Evolutionary conservation across 805 yeast species (phyloP).

Genomic region (Candida mattraensis): DNA sequence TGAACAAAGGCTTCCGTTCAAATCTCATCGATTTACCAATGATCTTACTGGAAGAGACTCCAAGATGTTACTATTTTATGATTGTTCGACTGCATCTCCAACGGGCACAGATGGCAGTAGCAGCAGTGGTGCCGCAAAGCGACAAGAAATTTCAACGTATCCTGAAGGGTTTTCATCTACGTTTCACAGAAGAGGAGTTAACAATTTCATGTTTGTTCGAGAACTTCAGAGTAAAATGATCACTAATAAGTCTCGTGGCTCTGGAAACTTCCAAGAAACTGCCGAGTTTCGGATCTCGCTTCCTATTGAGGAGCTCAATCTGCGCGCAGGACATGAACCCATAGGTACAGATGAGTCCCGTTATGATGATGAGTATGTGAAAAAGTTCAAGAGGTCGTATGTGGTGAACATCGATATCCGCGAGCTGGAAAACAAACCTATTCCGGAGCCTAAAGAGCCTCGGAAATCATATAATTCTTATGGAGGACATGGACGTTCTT

Average conservation of each 20-base stretch:
- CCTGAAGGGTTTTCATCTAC: slow-evolving; percentile 54
- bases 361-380: slow-evolving; percentile 20
- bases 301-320: slow-evolving; percentile 34
- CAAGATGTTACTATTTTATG: slow-evolving; percentile 34
- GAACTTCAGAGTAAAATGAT: slow-evolving; percentile 48
- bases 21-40: slow-evolving; percentile 29
- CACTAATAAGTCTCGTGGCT: slow-evolving; percentile 35
- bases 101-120: slow-evolving; percentile 15
- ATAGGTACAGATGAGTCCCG: slow-evolving; percentile 4
- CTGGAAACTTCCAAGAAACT: slow-evolving; percentile 30
- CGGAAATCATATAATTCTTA: slow-evolving; percentile 4
- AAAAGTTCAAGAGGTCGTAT: slow-evolving; percentile 37
- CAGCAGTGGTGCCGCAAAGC: slow-evolving; percentile 10
- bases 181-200: slow-evolving; percentile 47
- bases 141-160: slow-evolving; percentile 32
- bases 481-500: slow-evolving; percentile 8
- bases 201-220: slow-evolving; percentile 51
- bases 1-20: slow-evolving; percentile 29
- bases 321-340: slow-evolving; percentile 24
- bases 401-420: slow-evolving; percentile 42
- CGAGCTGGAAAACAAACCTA: slow-evolving; percentile 39
- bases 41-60: slow-evolving; percentile 31
- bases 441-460: slow-evolving; percentile 4
- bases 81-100: slow-evolving; percentile 25
- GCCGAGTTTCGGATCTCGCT: slow-evolving; percentile 45